Conservation (phyloP, 257 asterid species). For the Solanum gandarillasii region DNA sequence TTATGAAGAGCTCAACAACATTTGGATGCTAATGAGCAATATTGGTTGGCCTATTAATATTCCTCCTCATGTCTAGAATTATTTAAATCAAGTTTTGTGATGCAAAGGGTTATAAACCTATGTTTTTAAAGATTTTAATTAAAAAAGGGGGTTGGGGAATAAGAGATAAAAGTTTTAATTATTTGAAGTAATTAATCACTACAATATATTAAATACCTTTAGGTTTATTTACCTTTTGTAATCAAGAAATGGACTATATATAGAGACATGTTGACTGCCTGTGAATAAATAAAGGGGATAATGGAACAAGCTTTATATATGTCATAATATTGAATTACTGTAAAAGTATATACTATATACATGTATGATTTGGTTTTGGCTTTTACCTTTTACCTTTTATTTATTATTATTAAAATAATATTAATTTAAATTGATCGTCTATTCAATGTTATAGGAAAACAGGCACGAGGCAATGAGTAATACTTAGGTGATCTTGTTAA, state of each 20-base stretch:
- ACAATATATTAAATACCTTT: not conserved
- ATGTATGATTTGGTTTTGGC: not conserved
- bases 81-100: not conserved
- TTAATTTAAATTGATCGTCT: not conserved
- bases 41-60: not conserved
- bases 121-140: not conserved
- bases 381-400: too few species aligned
- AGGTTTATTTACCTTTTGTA: not conserved
- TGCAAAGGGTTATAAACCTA: not conserved
- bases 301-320: not conserved
- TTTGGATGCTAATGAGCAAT: conserved; percentile 8
- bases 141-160: not conserved
- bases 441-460: not conserved
- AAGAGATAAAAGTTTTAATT: not conserved
- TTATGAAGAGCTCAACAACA: conserved; percentile 53
- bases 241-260: not conserved
- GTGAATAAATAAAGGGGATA: not conserved
- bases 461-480: not conserved
- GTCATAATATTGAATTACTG: not conserved
- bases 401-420: too few species aligned
- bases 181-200: not conserved
- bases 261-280: not conserved
- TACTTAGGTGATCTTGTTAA: not conserved
- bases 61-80: not conserved
- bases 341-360: not conserved